phyloP scores from a whole-genome alignment of 164 flowering plant genomes.

The Vitis vinifera region ASM3070453v1 NC_081816.1:1102501-1103000 shows the following conservation, averaged over 20 bases:
- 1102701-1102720: slow-evolving; percentile 93
- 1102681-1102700: slow-evolving; percentile 94
- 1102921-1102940: no score
- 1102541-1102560: slow-evolving; percentile 4
- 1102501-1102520: neutral
- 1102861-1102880: no score
- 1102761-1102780: slow-evolving; percentile 94
- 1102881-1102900: no score
- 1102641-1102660: slow-evolving; percentile 86
- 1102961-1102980: no score
- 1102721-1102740: slow-evolving; percentile 96
- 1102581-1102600: slow-evolving; percentile 51
- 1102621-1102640: slow-evolving; percentile 80
- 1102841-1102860: no score
- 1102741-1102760: slow-evolving; percentile 97
- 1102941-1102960: no score
- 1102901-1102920: no score
- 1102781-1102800: slow-evolving; percentile 33
- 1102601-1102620: slow-evolving; percentile 79
- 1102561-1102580: slow-evolving; percentile 79
- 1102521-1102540: neutral
- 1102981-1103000: no score
- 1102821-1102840: no score
- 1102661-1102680: slow-evolving; percentile 78
- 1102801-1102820: no score